Conservation (phyloP, 495 filamentous ascomycete genomes). For the Tuber calosporum region DNA sequence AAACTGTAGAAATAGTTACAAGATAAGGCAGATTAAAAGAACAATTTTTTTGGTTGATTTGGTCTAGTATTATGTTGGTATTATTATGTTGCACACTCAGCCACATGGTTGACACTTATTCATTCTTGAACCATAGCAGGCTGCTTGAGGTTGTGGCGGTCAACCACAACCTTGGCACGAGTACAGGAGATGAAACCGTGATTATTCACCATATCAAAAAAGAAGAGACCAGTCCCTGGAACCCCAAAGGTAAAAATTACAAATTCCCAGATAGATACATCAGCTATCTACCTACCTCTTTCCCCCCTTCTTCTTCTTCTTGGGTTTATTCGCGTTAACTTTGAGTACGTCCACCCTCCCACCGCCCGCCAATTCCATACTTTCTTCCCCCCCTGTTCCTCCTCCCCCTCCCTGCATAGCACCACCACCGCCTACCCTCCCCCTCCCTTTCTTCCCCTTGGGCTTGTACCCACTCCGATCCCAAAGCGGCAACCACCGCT, state of each 20-base stretch:
- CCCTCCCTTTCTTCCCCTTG: slow-evolving; percentile 88
- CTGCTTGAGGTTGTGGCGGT: no score
- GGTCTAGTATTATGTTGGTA: no score
- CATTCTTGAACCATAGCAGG: no score
- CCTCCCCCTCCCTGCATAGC: slow-evolving; percentile 82
- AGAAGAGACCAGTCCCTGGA: no score
- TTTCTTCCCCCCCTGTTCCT: slow-evolving; percentile 76
- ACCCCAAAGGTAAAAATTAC: background rate
- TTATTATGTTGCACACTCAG: no score
- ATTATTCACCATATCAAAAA: no score
- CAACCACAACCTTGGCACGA: no score
- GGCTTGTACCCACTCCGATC: slow-evolving; percentile 85
- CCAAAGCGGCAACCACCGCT: slow-evolving; percentile 83
- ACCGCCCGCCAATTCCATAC: slow-evolving; percentile 56
- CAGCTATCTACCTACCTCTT: slow-evolving; percentile 46
- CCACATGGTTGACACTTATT: no score
- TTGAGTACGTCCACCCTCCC: slow-evolving; percentile 55
- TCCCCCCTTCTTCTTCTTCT: slow-evolving; percentile 70
- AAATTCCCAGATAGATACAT: background rate
- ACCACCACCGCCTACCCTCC: slow-evolving; percentile 59
- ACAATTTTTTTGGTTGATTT: no score
- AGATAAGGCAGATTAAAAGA: no score
- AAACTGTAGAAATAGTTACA: no score
- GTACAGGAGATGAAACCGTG: no score
- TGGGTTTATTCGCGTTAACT: slow-evolving; percentile 50